These are phyloP conservation scores for Trichoderma endophyticum DNA, from an alignment of 2,329 filamentous ascomycete species.

Conservation along the genomic window DNA sequence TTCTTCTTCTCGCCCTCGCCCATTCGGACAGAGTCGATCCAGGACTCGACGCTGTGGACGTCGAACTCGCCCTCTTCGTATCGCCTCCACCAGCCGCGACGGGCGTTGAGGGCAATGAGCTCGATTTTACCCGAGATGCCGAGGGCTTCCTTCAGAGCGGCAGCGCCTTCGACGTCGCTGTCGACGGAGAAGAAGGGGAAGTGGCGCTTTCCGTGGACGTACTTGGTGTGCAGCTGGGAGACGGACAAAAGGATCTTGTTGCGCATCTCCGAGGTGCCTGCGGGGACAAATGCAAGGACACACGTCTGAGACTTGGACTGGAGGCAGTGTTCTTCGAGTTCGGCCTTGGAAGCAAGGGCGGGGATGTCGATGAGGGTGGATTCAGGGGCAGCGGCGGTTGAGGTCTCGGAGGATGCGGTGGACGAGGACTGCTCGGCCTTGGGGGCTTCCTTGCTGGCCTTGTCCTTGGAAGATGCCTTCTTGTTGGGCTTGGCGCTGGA, in stretches of 20 bases:
- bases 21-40: constrained; percentile 89
- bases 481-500: constrained; percentile 36
- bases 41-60: constrained; percentile 66
- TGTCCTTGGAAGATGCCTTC: constrained; percentile 31
- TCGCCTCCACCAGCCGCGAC: constrained; percentile 80
- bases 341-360: constrained; percentile 59
- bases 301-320: constrained; percentile 76
- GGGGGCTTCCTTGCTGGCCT: constrained; percentile 30
- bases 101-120: constrained; percentile 79
- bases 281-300: constrained; percentile 69
- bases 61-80: constrained; percentile 63
- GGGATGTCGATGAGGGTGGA: constrained; percentile 58
- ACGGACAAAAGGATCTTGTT: constrained; percentile 61
- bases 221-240: constrained; percentile 72
- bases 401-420: constrained; percentile 32
- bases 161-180: constrained; percentile 37
- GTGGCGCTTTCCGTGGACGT: constrained; percentile 61
- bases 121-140: constrained; percentile 61
- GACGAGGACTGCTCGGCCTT: constrained; percentile 21
- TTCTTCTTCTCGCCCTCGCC: constrained; percentile 80
- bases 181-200: constrained; percentile 84
- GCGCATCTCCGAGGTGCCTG: constrained; percentile 48
- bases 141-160: constrained; percentile 50
- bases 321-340: constrained; percentile 70
- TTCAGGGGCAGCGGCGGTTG: constrained; percentile 21